Conservation (phyloP, 257 asterid genomes). For the Ophiorrhiza pumila region DNA sequence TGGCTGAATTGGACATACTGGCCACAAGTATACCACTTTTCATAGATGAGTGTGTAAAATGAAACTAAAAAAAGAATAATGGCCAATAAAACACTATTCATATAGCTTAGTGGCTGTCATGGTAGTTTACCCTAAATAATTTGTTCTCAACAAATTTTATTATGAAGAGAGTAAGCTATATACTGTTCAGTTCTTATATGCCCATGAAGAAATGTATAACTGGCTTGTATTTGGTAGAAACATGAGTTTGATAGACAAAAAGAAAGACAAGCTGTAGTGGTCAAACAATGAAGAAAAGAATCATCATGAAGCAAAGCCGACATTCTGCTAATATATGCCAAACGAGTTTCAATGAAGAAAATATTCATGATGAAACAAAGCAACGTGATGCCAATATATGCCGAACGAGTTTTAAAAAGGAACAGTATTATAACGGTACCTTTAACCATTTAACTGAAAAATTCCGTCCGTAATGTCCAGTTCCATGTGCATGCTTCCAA, state of each 20-base stretch:
- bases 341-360: background rate
- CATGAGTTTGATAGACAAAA: background rate
- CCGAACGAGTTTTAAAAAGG: background rate
- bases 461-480: conserved; percentile 96
- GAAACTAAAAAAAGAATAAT: too few relatives aligned
- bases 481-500: conserved; percentile 97
- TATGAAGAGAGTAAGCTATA: too few relatives aligned
- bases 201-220: too few relatives aligned
- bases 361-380: background rate
- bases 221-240: background rate
- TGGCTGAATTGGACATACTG: too few relatives aligned
- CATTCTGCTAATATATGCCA: background rate
- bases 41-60: too few relatives aligned
- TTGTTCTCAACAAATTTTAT: too few relatives aligned
- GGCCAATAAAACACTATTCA: too few relatives aligned
- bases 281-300: background rate
- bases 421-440: conserved; percentile 36
- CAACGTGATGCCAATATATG: background rate
- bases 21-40: too few relatives aligned
- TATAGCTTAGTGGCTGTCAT: too few relatives aligned
- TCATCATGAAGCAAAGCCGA: background rate
- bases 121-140: too few relatives aligned
- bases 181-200: too few relatives aligned
- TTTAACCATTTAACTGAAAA: conserved; percentile 91
- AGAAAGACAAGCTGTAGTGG: background rate